Conservation (phyloP, 2,329 filamentous ascomycete species). For the Calonectria pteridis region DNA sequence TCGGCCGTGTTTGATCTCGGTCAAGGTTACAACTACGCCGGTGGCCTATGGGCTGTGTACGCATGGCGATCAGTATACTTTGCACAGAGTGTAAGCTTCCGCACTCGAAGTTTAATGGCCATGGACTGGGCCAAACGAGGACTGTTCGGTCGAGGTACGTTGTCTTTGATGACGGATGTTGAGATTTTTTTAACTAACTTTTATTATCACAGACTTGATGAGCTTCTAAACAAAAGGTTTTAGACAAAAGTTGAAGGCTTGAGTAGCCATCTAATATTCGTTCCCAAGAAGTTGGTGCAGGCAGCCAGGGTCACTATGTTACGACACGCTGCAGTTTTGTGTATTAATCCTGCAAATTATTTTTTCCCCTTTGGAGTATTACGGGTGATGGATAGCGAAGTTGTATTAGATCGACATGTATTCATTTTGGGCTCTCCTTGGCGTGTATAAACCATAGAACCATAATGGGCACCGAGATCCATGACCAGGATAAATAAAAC, state of each 20-base stretch:
- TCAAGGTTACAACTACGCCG: constrained; percentile 80
- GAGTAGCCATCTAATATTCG: not conserved
- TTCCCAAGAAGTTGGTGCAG: constrained; percentile 24
- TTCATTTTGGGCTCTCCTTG: constrained; percentile 14
- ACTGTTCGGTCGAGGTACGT: constrained; percentile 92
- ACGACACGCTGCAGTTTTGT: constrained; percentile 7
- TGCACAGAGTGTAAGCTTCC: constrained; percentile 93
- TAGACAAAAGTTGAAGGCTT: not conserved
- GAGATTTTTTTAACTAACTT: constrained; percentile 25
- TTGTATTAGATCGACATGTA: constrained; percentile 18
- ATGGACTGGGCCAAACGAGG: constrained; percentile 99
- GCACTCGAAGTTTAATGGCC: constrained; percentile 88
- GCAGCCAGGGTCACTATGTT: constrained; percentile 15
- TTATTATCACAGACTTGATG: constrained; percentile 59
- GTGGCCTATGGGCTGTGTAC: constrained; percentile 93
- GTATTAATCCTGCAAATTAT: not conserved
- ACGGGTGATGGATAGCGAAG: not conserved
- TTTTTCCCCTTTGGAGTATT: not conserved
- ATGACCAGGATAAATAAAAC: constrained; percentile 19
- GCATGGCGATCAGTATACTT: constrained; percentile 98
- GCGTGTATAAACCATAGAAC: constrained; percentile 26
- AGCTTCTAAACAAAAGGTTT: constrained; percentile 56
- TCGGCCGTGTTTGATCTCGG: constrained; percentile 93
- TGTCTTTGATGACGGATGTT: not conserved
- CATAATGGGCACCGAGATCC: constrained; percentile 11